Evolutionary conservation across 805 yeast genomes (phyloP).

Genomic region (Geotrichum ghanense): DNA sequence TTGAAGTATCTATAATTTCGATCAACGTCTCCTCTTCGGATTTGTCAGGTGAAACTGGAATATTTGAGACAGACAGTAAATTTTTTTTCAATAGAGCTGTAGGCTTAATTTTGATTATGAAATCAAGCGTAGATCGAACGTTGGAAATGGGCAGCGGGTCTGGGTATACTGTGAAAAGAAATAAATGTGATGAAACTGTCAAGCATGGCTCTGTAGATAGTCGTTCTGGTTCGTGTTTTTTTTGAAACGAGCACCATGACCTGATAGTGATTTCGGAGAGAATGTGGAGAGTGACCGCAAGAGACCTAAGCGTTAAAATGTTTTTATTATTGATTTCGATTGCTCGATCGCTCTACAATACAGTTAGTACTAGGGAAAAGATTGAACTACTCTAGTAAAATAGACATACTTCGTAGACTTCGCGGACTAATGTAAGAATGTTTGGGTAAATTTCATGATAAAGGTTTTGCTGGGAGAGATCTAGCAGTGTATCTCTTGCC

Average conservation of each 20-base stretch:
- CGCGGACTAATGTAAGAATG: background rate
- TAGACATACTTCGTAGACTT: background rate
- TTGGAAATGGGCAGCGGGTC: background rate
- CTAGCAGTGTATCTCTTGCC: background rate
- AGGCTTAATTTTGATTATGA: constrained; percentile 1
- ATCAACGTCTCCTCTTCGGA: background rate
- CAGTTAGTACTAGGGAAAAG: background rate
- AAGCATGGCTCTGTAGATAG: background rate
- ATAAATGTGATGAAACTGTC: background rate
- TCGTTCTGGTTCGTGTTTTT: background rate
- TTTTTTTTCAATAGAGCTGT: background rate
- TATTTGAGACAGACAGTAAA: background rate
- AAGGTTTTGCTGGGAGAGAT: background rate
- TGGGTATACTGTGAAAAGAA: background rate
- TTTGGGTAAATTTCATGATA: background rate
- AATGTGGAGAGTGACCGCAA: background rate
- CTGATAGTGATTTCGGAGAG: background rate
- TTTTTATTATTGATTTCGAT: background rate
- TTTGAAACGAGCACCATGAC: background rate
- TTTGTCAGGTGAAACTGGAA: background rate
- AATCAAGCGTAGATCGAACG: background rate
- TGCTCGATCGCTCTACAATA: background rate
- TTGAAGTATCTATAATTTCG: background rate
- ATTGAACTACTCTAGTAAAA: background rate
- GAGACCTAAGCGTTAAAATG: background rate